A percentile compares a stretch with the other conserved stretches of the same genome.
phyloP scores from a whole-genome alignment of 2,329 filamentous ascomycete genomes.

The Tolypocladium endophyticum region DNA sequence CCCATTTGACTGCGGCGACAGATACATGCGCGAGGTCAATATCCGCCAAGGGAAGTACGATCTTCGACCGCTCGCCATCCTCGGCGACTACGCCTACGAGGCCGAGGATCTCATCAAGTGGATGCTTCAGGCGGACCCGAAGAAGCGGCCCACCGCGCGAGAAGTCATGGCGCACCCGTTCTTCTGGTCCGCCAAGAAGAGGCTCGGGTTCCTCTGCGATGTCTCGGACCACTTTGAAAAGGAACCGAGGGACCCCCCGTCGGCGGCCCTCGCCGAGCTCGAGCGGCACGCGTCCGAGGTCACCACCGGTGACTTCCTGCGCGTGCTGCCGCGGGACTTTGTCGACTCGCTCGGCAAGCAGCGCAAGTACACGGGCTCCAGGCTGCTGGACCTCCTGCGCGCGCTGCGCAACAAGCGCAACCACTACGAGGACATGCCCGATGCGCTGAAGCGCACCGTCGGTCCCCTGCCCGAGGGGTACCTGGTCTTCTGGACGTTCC shows the following conservation, averaged over 20 bases:
- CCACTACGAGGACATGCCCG: constrained; percentile 93
- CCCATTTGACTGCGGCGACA: constrained; percentile 87
- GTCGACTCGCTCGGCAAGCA: constrained; percentile 87
- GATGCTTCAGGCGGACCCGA: constrained; percentile 56
- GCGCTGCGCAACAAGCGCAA: constrained; percentile 94
- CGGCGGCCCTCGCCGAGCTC: constrained; percentile 50
- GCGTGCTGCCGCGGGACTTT: constrained; percentile 65
- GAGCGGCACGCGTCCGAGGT: constrained; percentile 42
- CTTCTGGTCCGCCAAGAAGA: constrained; percentile 88
- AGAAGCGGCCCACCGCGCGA: constrained; percentile 55
- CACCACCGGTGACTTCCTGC: constrained; percentile 67
- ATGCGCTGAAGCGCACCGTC: constrained; percentile 58
- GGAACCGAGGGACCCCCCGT: constrained; percentile 75
- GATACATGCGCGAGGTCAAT: constrained; percentile 94
- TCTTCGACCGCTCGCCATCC: constrained; percentile 56
- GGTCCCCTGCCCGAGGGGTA: constrained; percentile 72
- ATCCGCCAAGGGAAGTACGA: constrained; percentile 83
- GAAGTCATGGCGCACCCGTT: constrained; percentile 89
- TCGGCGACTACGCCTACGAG: constrained; percentile 79
- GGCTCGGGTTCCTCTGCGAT: constrained; percentile 86
- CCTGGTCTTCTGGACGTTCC: constrained; percentile 68
- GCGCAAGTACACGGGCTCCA: constrained; percentile 80
- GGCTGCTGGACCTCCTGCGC: constrained; percentile 75
- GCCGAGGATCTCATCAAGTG: constrained; percentile 75
- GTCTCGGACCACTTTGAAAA: constrained; percentile 96